Evolutionary conservation across 2,329 filamentous ascomycete genomes (phyloP), one percentile per base, ranked within the genome.

Genomic region (Ophiostoma angusticollis): DNA sequence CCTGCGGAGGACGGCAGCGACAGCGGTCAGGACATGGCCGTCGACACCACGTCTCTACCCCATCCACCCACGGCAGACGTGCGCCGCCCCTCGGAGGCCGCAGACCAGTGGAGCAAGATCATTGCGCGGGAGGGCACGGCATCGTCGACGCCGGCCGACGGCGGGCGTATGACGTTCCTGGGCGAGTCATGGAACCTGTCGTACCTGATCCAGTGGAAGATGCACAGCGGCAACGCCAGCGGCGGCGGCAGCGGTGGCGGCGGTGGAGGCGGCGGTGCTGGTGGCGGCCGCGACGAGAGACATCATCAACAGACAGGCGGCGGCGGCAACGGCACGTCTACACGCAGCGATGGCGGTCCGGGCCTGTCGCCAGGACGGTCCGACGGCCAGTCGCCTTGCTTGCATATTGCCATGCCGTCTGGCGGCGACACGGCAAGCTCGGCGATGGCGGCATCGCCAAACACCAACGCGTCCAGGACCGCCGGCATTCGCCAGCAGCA

Each of bases 161-260:
- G 33, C 7, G 17, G 24, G 13, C 33, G 33, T 3, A 35, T 35
- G 6, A 35, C 33, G 23, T 35, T 27, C 12, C 33, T 35, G 3
- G 33, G 33, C 9, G 33, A 35, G 24, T 35, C 33, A 5, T 35
- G 33, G 33, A 35, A 35, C 21, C 24, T 35, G 7, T 35, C 33
- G 9, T 35, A 35, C 33, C 19, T 35, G 8, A n/a, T 35, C 6
- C 33, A 35, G 17, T 35, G 33, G 33, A 35, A 27, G 14, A 17
- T 16, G 6, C 33, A 35, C n/a, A n/a, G n/a, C n/a, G n/a, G n/a
- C n/a, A n/a, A n/a, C n/a, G n/a, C n/a, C n/a, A n/a, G n/a, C n/a
- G n/a, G n/a, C n/a, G n/a, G n/a, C n/a, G n/a, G n/a, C n/a, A n/a
- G n/a, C n/a, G n/a, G n/a, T n/a, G n/a, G n/a, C n/a, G n/a, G n/a